A percentile compares a stretch with the other conserved stretches of the same genome.
phyloP scores from a whole-genome alignment of 257 asterid species.

The Nicotiana paniculata region DNA sequence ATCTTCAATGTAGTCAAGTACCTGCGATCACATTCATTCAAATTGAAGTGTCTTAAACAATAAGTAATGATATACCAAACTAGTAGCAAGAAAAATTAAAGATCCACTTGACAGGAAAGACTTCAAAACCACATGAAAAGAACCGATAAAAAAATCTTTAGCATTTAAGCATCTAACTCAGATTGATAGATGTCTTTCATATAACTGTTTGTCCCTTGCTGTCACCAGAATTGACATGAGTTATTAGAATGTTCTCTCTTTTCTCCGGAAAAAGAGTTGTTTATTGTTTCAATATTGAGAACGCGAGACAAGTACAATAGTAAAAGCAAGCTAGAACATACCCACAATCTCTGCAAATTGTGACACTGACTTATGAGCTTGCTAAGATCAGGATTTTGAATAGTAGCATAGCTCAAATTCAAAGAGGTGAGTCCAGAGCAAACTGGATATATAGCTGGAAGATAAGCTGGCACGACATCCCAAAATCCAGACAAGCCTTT shows the following conservation, averaged over 20 bases:
- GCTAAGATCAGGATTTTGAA: slow-evolving; percentile 19
- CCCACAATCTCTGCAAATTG: slow-evolving; percentile 22
- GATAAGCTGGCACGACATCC: slow-evolving; percentile 52
- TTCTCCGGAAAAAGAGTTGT: background rate
- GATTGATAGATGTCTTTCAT: background rate
- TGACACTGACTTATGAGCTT: slow-evolving; percentile 17
- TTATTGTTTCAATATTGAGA: background rate
- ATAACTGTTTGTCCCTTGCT: too few species aligned
- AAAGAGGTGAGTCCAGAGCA: slow-evolving; percentile 43
- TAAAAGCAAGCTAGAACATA: background rate
- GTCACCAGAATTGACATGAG: too few species aligned
- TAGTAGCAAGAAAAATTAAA: background rate
- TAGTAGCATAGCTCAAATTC: slow-evolving; percentile 39
- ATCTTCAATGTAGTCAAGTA: slow-evolving; percentile 21
- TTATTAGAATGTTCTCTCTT: background rate
- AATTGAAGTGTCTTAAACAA: background rate
- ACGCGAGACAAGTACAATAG: background rate
- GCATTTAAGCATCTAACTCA: background rate
- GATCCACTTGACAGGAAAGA: background rate
- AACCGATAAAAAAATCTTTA: background rate
- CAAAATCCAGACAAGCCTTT: slow-evolving; percentile 47
- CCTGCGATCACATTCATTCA: slow-evolving; percentile 7
- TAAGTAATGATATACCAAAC: background rate
- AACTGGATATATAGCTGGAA: slow-evolving; percentile 50
- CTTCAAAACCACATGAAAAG: background rate